Percentiles rank a stretch among this genome's conserved stretches.
These are phyloP conservation scores for Sclerospora graminicola DNA, from an alignment of 352 stramenopile species.

Conservation along the genomic window DNA sequence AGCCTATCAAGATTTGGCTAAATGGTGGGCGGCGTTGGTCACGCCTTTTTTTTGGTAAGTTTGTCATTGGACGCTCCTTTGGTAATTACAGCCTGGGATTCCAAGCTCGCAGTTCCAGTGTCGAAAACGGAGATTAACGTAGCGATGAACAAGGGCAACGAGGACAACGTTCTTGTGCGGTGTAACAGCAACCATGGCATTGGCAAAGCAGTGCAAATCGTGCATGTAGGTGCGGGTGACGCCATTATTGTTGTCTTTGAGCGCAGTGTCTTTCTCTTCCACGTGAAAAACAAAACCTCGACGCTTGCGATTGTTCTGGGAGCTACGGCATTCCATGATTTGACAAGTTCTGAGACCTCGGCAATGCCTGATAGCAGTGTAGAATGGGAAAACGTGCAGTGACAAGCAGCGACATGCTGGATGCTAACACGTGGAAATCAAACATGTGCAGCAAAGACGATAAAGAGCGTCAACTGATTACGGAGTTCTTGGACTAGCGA, in stretches of 20 bases:
- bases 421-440: slow-evolving; percentile 36
- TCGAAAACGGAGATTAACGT: slow-evolving; percentile 37
- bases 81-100: slow-evolving; percentile 51
- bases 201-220: slow-evolving; percentile 37
- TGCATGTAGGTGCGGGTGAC: slow-evolving; percentile 44
- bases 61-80: slow-evolving; percentile 22
- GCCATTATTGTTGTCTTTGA: slow-evolving; percentile 54
- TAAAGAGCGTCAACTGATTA: slow-evolving; percentile 43
- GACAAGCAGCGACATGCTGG: slow-evolving; percentile 22
- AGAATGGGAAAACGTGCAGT: slow-evolving; percentile 32
- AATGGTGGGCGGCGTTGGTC: slow-evolving; percentile 29
- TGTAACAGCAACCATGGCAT: slow-evolving; percentile 16
- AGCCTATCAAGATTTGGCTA: slow-evolving; percentile 18
- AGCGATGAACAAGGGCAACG: slow-evolving; percentile 12
- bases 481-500: slow-evolving; percentile 36
- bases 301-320: slow-evolving; percentile 62
- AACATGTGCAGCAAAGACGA: slow-evolving; percentile 36
- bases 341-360: not conserved
- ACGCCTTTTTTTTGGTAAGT: slow-evolving; percentile 50
- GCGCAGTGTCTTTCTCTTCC: slow-evolving; percentile 46
- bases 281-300: slow-evolving; percentile 64
- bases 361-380: slow-evolving; percentile 34
- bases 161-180: slow-evolving; percentile 10
- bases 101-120: slow-evolving; percentile 65
- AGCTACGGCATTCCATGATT: slow-evolving; percentile 9